Base-by-base conservation (phyloP, 805 yeast genomes). In the Cyberlindnera americana region DNA sequence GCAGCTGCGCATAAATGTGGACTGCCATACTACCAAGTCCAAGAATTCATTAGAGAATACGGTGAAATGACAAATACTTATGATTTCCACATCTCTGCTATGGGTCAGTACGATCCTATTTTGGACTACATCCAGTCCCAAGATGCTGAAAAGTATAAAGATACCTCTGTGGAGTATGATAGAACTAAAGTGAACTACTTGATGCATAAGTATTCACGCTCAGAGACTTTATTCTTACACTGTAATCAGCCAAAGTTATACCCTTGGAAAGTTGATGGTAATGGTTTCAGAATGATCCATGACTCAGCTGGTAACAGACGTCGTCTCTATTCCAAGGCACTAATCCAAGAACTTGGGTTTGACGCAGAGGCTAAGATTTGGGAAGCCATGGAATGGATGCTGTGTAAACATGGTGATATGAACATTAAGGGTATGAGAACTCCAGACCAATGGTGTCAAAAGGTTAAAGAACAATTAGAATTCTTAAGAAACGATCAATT, bases 1-100 rank as follows among this genome's bases (percentile, higher is more conserved):
- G 85, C 88, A 0, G 85, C 88, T 1, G 82, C 87, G 2, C 67
- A 70, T 22, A 73, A 71, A 10, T 61, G 72, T 22, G 59, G 62
- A 2, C 60, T 73, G 37, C 62, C 69, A 1, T 78, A 66, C 46
- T 78, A 78, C 53, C 83, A 77, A 55, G 78, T 78, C 8, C 65
- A 72, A 34, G 73, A 68, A 47, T 64, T 64, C 44, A 65, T 78
- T 49, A 61, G 67, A 30, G 82, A 81, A 50, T 78, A 41, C 80
- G 84, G 37, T 63, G 47, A 48, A 22, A 35, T 41, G 30, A 37
- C 44, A 2, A 66, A 65, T 8, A 50, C 57, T 18, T 54, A 48
- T 13, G 47, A 42, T 2, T 70, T 70, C 49, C 57, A 60, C 8
- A 78, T 78, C n/a, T 65, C 73, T 8, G 77, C 76, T 3, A 74